Evolutionary conservation across 2,329 filamentous ascomycete genomes (phyloP).

Genomic region (Fusarium sacchari): DNA sequence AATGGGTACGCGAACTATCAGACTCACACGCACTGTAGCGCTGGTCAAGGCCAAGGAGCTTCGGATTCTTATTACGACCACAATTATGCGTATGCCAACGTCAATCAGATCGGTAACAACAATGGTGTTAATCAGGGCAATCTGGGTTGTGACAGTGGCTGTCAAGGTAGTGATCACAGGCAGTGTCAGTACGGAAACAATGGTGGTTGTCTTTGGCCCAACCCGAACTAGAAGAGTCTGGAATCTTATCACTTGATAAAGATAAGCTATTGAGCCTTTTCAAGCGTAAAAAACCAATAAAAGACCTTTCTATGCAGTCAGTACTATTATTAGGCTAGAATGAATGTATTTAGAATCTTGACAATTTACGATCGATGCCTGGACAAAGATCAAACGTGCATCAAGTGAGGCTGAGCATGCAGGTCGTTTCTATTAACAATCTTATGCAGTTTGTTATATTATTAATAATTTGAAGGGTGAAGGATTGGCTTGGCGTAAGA

Average conservation of each 20-base stretch:
- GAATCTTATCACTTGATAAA: background rate
- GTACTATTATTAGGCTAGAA: too few species aligned
- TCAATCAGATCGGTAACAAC: background rate
- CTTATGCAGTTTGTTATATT: accelerated
- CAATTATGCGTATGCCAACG: background rate
- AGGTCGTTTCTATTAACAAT: background rate
- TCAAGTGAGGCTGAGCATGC: background rate
- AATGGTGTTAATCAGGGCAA: background rate
- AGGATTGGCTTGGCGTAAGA: background rate
- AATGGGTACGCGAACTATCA: background rate
- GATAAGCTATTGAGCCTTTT: accelerated
- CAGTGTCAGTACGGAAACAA: background rate
- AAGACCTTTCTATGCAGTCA: accelerated
- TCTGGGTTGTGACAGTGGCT: background rate
- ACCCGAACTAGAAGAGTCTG: background rate
- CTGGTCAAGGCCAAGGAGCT: background rate
- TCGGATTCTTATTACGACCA: background rate
- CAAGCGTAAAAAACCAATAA: accelerated
- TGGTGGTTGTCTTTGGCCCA: background rate
- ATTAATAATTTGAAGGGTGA: background rate
- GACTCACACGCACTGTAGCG: background rate
- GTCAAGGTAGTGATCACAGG: background rate
- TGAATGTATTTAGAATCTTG: accelerated
- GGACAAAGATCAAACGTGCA: background rate
- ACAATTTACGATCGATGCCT: background rate